phyloP scores from a whole-genome alignment of 257 asterid species.

The Marsdenia floribunda region DNA sequence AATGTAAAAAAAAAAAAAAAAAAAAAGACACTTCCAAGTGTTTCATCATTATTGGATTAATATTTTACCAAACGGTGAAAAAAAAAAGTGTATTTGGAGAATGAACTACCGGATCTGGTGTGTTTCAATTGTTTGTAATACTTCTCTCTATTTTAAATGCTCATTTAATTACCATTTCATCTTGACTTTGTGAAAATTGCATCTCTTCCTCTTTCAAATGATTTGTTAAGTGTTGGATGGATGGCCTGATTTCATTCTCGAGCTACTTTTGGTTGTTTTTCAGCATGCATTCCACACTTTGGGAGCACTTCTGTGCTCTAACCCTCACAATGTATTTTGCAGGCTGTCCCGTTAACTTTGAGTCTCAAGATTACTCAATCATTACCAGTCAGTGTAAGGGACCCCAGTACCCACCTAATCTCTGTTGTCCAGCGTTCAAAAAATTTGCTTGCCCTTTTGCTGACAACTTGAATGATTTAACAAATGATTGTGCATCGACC shows the following conservation, averaged over 20 bases:
- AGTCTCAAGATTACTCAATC: conserved; percentile 65
- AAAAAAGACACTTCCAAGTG: too few species aligned
- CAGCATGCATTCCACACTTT: neutral
- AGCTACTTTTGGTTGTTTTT: neutral
- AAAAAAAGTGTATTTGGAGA: too few species aligned
- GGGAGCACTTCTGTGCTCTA: neutral
- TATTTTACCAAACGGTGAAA: too few species aligned
- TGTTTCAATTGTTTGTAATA: neutral
- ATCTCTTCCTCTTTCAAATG: neutral
- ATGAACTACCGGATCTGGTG: too few species aligned
- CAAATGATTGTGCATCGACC: conserved; percentile 59
- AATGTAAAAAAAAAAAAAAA: too few species aligned
- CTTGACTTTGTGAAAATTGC: neutral
- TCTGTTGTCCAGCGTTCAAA: conserved; percentile 49
- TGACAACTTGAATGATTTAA: conserved; percentile 39
- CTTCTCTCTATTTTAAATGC: neutral
- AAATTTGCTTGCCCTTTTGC: conserved; percentile 56
- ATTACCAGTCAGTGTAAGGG: conserved; percentile 78
- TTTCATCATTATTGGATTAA: too few species aligned
- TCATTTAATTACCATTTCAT: neutral
- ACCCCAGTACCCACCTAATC: conserved; percentile 43
- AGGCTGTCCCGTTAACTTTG: conserved; percentile 69
- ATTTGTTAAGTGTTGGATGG: neutral
- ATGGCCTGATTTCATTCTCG: neutral
- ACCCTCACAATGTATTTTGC: conserved; percentile 12